A percentile compares a stretch with the other conserved stretches of the same genome.
These are phyloP conservation scores for Cercospora berteroae DNA, from an alignment of 2,329 filamentous ascomycete genomes.

Conservation along the genomic window DNA sequence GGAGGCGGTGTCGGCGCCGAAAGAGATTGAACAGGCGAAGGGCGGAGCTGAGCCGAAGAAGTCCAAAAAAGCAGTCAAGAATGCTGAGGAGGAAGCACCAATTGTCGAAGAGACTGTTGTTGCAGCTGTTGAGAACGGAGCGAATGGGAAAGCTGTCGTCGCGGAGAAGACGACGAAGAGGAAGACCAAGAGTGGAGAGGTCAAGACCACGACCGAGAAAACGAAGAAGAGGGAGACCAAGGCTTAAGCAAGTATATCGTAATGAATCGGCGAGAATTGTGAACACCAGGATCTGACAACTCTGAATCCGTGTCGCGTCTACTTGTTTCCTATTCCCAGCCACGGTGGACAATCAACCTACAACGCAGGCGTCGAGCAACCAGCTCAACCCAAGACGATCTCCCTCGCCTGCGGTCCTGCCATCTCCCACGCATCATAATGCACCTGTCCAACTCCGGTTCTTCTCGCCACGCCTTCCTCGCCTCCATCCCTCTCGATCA, in stretches of 20 bases:
- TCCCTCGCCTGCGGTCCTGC: neutral
- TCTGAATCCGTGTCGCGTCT: neutral
- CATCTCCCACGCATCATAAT: neutral
- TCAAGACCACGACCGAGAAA: constrained; percentile 11
- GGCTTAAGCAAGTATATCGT: neutral
- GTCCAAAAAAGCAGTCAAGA: constrained; percentile 20
- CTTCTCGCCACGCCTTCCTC: neutral
- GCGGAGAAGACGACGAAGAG: constrained; percentile 25
- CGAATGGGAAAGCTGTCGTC: constrained; percentile 6
- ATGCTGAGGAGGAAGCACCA: constrained; percentile 11
- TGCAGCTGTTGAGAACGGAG: constrained; percentile 11
- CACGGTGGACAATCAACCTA: too few species aligned
- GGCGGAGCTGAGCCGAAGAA: constrained; percentile 34
- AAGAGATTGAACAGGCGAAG: constrained; percentile 34
- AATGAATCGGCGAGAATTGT: neutral
- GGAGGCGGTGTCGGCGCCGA: constrained; percentile 50
- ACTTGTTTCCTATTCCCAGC: neutral
- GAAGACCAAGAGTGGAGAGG: constrained; percentile 21
- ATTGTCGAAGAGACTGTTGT: constrained; percentile 18
- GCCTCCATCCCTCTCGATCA: neutral
- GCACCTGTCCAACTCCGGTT: neutral
- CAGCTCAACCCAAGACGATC: neutral
- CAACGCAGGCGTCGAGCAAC: neutral
- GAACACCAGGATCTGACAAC: neutral
- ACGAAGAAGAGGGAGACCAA: constrained; percentile 26